Conservation (phyloP, 768 basidiomycete species). For the Pleurotus tuoliensis region DNA sequence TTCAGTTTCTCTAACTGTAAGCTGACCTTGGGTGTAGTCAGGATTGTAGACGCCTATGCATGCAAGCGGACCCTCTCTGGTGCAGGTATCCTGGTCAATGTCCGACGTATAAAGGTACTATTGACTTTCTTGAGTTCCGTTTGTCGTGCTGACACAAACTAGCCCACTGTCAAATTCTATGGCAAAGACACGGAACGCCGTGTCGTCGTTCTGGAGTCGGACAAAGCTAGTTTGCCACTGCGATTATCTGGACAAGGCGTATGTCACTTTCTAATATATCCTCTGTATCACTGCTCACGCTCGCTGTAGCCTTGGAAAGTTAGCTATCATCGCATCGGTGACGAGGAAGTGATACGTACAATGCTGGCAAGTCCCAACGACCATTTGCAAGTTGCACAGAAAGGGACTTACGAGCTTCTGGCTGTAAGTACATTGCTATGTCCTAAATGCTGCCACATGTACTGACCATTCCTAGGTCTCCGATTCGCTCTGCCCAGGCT, state of each 20-base stretch:
- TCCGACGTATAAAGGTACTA: conserved; percentile 70
- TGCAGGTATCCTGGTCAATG: conserved; percentile 80
- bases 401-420: conserved; percentile 71
- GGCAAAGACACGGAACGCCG: conserved; percentile 54
- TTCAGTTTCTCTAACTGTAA: background rate
- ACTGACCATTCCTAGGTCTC: conserved; percentile 50
- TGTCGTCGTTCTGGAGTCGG: conserved; percentile 69
- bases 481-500: conserved; percentile 85
- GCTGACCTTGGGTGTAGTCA: conserved; percentile 45
- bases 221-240: conserved; percentile 69
- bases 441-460: conserved; percentile 1
- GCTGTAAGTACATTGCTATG: conserved; percentile 39
- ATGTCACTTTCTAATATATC: conserved; percentile 21
- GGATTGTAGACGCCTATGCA: conserved; percentile 83
- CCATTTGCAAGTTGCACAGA: conserved; percentile 65
- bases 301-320: conserved; percentile 78
- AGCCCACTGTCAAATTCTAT: conserved; percentile 91
- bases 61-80: conserved; percentile 76
- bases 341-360: conserved; percentile 34
- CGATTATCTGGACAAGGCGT: conserved; percentile 91
- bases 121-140: too few relatives aligned
- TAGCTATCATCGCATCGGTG: conserved; percentile 56
- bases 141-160: background rate
- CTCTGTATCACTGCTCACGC: conserved; percentile 1
- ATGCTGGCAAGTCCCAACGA: conserved; percentile 64